Evolutionary conservation across 495 filamentous ascomycete species (phyloP), one percentile per base, ranked within the genome.

Genomic region (Entonaema liquescens): DNA sequence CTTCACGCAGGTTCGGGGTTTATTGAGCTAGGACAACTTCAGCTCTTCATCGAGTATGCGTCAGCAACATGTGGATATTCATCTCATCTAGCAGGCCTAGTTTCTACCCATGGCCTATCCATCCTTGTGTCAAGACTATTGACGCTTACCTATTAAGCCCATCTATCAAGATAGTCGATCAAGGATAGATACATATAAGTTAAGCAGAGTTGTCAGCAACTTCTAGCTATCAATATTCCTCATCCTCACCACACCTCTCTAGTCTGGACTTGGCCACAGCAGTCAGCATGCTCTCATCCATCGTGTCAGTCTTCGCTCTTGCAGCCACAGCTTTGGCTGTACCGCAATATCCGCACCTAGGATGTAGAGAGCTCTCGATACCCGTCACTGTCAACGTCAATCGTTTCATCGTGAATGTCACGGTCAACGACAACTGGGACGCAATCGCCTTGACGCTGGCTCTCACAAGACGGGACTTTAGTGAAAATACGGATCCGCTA

Each of bases 371-470:
- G 3, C 7, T 77, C 31, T 71, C 68, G 13, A 59, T 74, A 28
- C 74, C 72, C 3, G 23, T 77, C 50, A 60, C 72, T 15, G 65
- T 77, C 13, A 69, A 33, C 19, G 66, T 71, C 12, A 68, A 64
- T 25, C 74, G 74, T 26, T 76, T 74, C 60, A 72, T 76, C n/a
- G 8, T 76, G 0, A 53, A 68, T 40, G 49, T 68, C 6, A 70
- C 68, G 11, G 28, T 72, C 28, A 65, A 72, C 13, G 68, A 74
- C 26, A 62, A 76, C 60, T 76, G 74, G 74, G 74, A 76, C 49
- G 74, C 57, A 17, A 69, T 63, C 12, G 68, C 74, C 8, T 56
- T 77, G 4, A 75, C 70, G 5, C 35, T 75, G 9, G 73, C 71
- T 56, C 29, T 75, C n/a, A 75, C 72, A 23, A 65, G 75, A n/a